Evolutionary conservation across 2,329 filamentous ascomycete species (phyloP).

Genomic region (Aspergillus chevalieri): DNA sequence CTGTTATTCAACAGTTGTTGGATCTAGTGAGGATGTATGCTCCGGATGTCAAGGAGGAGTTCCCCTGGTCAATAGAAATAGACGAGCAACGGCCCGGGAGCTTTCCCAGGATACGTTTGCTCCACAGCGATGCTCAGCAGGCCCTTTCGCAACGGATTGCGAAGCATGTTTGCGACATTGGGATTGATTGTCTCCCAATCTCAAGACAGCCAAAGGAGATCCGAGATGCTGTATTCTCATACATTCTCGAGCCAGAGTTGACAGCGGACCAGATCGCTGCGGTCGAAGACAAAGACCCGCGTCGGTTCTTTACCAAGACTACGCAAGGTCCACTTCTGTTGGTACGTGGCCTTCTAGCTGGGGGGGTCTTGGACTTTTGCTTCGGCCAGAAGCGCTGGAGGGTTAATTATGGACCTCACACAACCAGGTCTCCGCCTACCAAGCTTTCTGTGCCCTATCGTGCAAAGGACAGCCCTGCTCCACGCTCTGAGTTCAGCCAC

Average conservation of each 20-base stretch:
- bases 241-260: slow-evolving; percentile 40
- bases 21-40: slow-evolving; percentile 35
- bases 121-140: slow-evolving; percentile 35
- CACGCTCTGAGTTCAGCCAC: slow-evolving; percentile 57
- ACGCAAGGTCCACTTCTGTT: slow-evolving; percentile 23
- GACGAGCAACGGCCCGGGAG: slow-evolving; percentile 21
- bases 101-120: slow-evolving; percentile 48
- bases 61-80: slow-evolving; percentile 42
- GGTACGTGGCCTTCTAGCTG: slow-evolving; percentile 47
- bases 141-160: slow-evolving; percentile 21
- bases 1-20: slow-evolving; percentile 49
- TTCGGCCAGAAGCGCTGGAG: slow-evolving; percentile 56
- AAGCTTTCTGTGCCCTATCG: slow-evolving; percentile 54
- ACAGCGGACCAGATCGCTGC: slow-evolving; percentile 21
- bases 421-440: slow-evolving; percentile 43
- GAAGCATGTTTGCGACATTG: slow-evolving; percentile 37
- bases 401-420: slow-evolving; percentile 58
- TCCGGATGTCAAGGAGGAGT: slow-evolving; percentile 17
- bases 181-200: slow-evolving; percentile 43
- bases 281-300: slow-evolving; percentile 28
- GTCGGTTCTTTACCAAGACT: slow-evolving; percentile 45
- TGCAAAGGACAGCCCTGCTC: slow-evolving; percentile 53
- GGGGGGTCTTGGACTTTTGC: slow-evolving; percentile 49
- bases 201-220: slow-evolving; percentile 25
- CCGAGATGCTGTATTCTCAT: slow-evolving; percentile 33